These are phyloP conservation scores for Hypoxylon sp. DNA, from an alignment of 2,329 filamentous ascomycete genomes.

Conservation along the genomic window DNA sequence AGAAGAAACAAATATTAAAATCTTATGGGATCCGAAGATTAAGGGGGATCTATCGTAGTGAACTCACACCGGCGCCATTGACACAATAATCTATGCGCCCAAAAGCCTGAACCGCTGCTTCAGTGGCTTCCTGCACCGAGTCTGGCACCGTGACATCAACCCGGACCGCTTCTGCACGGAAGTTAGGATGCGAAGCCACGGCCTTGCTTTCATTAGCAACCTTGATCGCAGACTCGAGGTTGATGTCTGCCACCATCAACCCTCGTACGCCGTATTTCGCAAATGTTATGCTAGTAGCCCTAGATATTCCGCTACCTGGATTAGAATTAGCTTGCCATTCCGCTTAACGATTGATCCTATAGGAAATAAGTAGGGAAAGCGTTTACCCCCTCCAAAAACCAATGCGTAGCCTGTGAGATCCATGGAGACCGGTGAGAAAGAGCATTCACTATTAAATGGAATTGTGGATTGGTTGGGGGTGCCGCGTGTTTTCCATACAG, in stretches of 20 bases:
- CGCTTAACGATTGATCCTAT: neutral
- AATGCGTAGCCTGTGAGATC: slow-evolving; percentile 9
- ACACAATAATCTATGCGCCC: slow-evolving; percentile 47
- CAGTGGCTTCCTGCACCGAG: slow-evolving; percentile 35
- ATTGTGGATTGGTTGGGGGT: neutral
- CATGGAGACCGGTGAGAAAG: neutral
- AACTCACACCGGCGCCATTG: slow-evolving; percentile 40
- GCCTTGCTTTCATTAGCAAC: slow-evolving; percentile 17
- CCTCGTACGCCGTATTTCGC: slow-evolving; percentile 33
- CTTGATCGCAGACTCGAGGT: slow-evolving; percentile 34
- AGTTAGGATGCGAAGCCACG: slow-evolving; percentile 23
- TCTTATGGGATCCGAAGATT: neutral
- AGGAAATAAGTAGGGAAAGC: neutral
- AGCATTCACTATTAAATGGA: neutral
- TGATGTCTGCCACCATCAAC: slow-evolving; percentile 44
- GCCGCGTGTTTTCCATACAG: neutral
- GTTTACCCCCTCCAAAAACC: slow-evolving; percentile 23
- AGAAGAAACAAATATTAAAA: neutral
- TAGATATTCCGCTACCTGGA: slow-evolving; percentile 31
- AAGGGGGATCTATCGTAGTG: neutral
- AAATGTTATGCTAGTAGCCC: slow-evolving; percentile 28
- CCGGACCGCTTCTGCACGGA: slow-evolving; percentile 32
- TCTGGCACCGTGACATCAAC: slow-evolving; percentile 33
- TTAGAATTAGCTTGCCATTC: slow-evolving; percentile 1
- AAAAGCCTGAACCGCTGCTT: slow-evolving; percentile 23